phyloP scores from a whole-genome alignment of 805 yeast genomes.

The Wickerhamomyces alni region DNA sequence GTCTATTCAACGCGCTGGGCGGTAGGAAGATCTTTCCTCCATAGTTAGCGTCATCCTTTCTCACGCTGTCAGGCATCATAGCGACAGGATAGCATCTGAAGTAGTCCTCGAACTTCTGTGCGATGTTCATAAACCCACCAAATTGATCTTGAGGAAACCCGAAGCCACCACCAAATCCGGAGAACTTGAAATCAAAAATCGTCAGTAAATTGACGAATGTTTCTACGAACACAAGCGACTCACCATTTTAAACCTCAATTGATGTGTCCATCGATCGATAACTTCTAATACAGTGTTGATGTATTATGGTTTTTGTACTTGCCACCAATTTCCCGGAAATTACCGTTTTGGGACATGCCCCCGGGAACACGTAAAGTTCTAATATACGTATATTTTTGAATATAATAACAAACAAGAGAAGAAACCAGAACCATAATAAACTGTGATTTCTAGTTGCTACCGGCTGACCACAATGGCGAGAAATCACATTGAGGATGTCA shows the following conservation, averaged over 20 bases:
- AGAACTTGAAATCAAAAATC: slow-evolving; percentile 22
- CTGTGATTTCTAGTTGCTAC: background rate
- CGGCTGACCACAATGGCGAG: background rate
- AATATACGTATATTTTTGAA: too few species aligned
- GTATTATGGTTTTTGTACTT: too few species aligned
- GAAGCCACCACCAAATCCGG: slow-evolving; percentile 28
- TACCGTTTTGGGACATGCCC: too few species aligned
- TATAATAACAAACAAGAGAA: too few species aligned
- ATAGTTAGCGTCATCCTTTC: slow-evolving; percentile 75
- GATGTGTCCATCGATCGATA: background rate
- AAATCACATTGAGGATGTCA: background rate
- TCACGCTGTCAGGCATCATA: slow-evolving; percentile 67
- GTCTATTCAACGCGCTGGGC: slow-evolving; percentile 81
- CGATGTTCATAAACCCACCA: slow-evolving; percentile 24
- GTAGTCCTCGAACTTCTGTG: slow-evolving; percentile 69
- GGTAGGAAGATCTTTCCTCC: slow-evolving; percentile 97
- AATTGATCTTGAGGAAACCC: slow-evolving; percentile 10
- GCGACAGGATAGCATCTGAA: slow-evolving; percentile 90
- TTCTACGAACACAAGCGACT: too few species aligned
- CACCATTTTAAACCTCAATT: background rate
- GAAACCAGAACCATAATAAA: too few species aligned
- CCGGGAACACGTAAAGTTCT: too few species aligned
- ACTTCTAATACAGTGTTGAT: too few species aligned
- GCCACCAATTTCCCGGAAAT: too few species aligned
- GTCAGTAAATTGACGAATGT: slow-evolving; percentile 2